Base-by-base conservation (phyloP, 768 basidiomycete species). In the Suillus cothurnatus region DNA sequence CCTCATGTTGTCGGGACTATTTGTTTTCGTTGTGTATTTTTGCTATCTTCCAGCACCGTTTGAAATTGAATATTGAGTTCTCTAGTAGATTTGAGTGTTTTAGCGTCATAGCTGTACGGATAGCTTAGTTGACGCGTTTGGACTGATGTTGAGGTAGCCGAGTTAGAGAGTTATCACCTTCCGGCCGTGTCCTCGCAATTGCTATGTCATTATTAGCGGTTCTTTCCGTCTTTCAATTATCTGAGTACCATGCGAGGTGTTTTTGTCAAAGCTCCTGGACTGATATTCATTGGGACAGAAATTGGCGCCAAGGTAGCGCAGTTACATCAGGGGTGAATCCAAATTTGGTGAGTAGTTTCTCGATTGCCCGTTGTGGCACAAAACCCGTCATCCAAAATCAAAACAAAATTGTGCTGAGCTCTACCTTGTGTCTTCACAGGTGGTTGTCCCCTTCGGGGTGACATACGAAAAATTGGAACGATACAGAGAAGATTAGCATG, bases 401-500 rank as follows among this genome's bases (percentile, higher is more conserved):
- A 58, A 28, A 21, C 57, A 21, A 59, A 59, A 41, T 28, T 28
- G 38, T 41, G 26, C 26, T 59, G 17, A 41, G 2, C 9, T 21
- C 57, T 11, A 26, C 17, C 1, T 28, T 21, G 0, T 3, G 2
- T 17, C 8, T 9, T 1, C n/a, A 19, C 19, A 12, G 0, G 0
- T 1, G 1, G 0, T 28, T 86, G 88, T 88, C 88, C 89, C 88
- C 88, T 90, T 90, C 88, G 88, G 89, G 88, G 92, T 90, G 90
- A 88, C 92, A 92, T 90, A 93, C 88, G 90, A 59, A 95, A 94
- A 93, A 92, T 95, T 94, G 94, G 92, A 95, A 95, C 94, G 92
- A 95, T 96, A 95, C 94, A 95, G 94, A 97, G 95, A 96, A 96
- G 95, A 95, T 97, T 95, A 96, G 95, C 95, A 97, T 97, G 93